These are phyloP conservation scores for Sporothrix pseudoabietina DNA, from an alignment of 2,329 filamentous ascomycete genomes.

Conservation along the genomic window DNA sequence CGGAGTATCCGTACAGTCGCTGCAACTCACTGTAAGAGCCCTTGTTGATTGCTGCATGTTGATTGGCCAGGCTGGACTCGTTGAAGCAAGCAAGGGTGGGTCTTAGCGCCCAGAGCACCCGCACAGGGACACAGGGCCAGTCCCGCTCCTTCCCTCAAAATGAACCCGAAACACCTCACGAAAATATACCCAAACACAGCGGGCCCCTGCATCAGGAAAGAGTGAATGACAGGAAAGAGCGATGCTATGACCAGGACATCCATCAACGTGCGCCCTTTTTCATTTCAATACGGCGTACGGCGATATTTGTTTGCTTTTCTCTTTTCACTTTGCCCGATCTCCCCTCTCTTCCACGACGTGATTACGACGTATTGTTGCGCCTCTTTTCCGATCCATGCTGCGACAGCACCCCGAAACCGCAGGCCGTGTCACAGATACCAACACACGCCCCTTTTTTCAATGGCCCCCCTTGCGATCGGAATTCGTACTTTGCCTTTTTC, in stretches of 20 bases:
- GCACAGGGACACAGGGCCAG: neutral
- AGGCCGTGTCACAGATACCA: constrained; percentile 14
- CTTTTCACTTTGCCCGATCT: neutral
- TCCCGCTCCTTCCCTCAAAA: constrained; percentile 3
- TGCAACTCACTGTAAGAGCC: neutral
- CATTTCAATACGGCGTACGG: no score
- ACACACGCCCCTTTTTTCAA: neutral
- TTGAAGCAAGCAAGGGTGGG: neutral
- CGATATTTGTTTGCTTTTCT: neutral
- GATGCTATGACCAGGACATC: neutral
- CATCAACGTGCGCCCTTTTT: neutral
- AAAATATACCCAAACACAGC: neutral
- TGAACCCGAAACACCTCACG: constrained; percentile 5
- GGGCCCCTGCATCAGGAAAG: constrained; percentile 8
- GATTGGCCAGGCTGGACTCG: neutral
- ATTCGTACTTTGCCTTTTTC: no score
- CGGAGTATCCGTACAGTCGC: no score
- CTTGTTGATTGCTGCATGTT: neutral
- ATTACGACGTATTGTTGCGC: neutral
- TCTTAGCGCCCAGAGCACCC: neutral
- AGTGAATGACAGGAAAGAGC: neutral
- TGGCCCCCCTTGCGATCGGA: neutral
- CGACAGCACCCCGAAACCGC: constrained; percentile 9
- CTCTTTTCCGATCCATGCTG: neutral
- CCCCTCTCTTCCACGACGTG: neutral